These are phyloP conservation scores for Microdochium trichocladiopsis DNA, from an alignment of 2,329 filamentous ascomycete species.

Conservation along the genomic window DNA sequence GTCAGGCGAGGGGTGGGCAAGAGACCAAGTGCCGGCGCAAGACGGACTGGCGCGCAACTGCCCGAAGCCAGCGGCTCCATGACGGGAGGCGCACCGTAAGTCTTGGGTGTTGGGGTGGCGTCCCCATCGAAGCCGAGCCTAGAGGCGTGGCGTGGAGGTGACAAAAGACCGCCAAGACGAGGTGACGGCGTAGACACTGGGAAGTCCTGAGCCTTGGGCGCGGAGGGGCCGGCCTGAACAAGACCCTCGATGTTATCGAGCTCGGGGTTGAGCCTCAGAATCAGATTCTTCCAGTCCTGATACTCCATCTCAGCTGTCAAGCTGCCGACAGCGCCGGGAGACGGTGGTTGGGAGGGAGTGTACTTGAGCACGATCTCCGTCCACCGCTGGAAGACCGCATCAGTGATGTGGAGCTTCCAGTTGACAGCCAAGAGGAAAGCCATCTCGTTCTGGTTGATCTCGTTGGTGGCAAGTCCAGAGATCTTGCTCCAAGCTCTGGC, in stretches of 20 bases:
- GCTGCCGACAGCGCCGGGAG: constrained; percentile 39
- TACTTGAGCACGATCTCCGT: constrained; percentile 85
- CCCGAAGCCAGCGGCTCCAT: constrained; percentile 43
- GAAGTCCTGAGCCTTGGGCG: constrained; percentile 23
- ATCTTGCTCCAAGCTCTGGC: constrained; percentile 98
- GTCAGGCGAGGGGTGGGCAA: constrained; percentile 54
- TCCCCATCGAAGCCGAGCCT: constrained; percentile 23
- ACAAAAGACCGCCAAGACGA: constrained; percentile 22
- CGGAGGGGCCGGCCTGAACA: constrained; percentile 24
- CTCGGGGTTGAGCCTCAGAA: constrained; percentile 48
- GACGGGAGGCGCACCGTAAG: constrained; percentile 30
- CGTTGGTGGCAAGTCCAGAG: constrained; percentile 83
- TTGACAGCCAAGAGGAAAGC: constrained; percentile 83
- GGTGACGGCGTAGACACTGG: constrained; percentile 32
- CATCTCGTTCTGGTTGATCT: constrained; percentile 97
- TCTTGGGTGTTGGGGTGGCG: constrained; percentile 27
- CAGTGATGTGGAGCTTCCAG: constrained; percentile 92
- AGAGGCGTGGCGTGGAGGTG: constrained; percentile 30
- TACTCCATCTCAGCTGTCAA: constrained; percentile 35
- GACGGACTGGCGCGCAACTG: constrained; percentile 35
- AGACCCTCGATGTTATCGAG: constrained; percentile 52
- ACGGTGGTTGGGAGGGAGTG: constrained; percentile 57
- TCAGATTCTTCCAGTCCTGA: constrained; percentile 51
- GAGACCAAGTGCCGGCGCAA: constrained; percentile 45
- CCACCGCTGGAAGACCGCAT: constrained; percentile 86